Base-by-base conservation (phyloP, 2,329 filamentous ascomycete genomes). In the Ophiostoma tasmaniense region DNA sequence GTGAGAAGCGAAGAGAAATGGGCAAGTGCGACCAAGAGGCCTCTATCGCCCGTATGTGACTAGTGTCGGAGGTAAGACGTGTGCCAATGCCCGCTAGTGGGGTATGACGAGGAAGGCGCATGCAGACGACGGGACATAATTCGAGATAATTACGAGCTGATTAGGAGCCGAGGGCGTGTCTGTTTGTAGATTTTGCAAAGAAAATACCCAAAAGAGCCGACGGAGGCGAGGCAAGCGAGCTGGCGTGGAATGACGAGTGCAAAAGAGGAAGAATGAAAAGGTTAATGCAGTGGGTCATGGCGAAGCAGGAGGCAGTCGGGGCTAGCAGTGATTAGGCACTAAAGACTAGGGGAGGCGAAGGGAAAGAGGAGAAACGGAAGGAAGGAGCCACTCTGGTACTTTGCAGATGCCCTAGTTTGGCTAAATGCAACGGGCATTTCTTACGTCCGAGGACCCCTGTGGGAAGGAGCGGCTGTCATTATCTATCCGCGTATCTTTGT, bases 31-130 rank as follows among this genome's bases (percentile, higher is more conserved):
- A 33, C 59, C 28, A 62, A 35, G 30, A 33, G 30, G 30, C 10
- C 33, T 33, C 28, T 33, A 39, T 61, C 25, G 55, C 13, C 13
- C 25, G 30, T 37, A 30, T 25, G 55, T 13, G 61, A 64, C 61
- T 64, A 64, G 61, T 25, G 61, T 25, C 61, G 61, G 61, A 64
- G 30, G 61, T 64, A 64, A 64, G 61, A 64, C 30, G 61, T 22
- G n/a, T 22, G 61, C 61, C n/a, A 33, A 37, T 37, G 33, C n/a
- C 59, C 33, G 61, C n/a, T n/a, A 33, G 33, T n/a, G 17, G 20
- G 4, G 33, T 7, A 37, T 37, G 59, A 22, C 28, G 59, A 35
- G 59, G 59, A n/a, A 13, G 55, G 55, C 22, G 50, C n/a, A 55
- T 22, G 22, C 22, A 50, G 17, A 20, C 7, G 7, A 50, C 5